phyloP scores from a whole-genome alignment of 2,329 filamentous ascomycete genomes.

The Pseudonectria buxi region DNA sequence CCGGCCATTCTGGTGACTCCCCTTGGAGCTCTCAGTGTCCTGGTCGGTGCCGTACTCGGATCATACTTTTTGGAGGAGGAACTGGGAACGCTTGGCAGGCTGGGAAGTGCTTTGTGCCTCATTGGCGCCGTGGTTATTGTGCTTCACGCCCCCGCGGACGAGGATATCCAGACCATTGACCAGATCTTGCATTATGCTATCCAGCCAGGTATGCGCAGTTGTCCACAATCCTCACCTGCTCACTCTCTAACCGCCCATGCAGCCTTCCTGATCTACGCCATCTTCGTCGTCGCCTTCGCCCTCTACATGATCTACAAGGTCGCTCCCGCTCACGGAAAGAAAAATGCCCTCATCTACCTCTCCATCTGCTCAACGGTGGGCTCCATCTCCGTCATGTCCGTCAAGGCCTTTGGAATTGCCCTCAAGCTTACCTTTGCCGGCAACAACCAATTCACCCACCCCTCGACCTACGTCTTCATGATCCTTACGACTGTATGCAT shows the following conservation, averaged over 20 bases:
- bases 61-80: constrained; percentile 91
- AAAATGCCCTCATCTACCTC: constrained; percentile 91
- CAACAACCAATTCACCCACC: constrained; percentile 90
- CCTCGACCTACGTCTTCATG: constrained; percentile 95
- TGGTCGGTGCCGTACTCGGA: constrained; percentile 90
- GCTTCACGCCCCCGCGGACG: constrained; percentile 89
- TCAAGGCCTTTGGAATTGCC: constrained; percentile 97
- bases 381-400: constrained; percentile 96
- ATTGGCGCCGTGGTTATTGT: constrained; percentile 97
- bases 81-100: constrained; percentile 82
- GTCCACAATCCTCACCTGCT: background rate
- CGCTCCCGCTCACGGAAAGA: constrained; percentile 82
- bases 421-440: constrained; percentile 89
- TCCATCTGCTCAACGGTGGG: constrained; percentile 97
- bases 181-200: constrained; percentile 87
- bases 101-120: constrained; percentile 92
- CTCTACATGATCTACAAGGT: constrained; percentile 94
- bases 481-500: constrained; percentile 93
- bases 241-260: constrained; percentile 5
- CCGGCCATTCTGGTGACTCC: constrained; percentile 98
- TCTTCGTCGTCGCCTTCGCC: constrained; percentile 74
- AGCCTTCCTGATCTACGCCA: constrained; percentile 88
- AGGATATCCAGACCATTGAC: constrained; percentile 85
- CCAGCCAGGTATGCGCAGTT: constrained; percentile 63
- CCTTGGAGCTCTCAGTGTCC: constrained; percentile 83